Conservation (phyloP, 176 grass and related monocot species). For the Rhipidocladum racemiflorum region DNA sequence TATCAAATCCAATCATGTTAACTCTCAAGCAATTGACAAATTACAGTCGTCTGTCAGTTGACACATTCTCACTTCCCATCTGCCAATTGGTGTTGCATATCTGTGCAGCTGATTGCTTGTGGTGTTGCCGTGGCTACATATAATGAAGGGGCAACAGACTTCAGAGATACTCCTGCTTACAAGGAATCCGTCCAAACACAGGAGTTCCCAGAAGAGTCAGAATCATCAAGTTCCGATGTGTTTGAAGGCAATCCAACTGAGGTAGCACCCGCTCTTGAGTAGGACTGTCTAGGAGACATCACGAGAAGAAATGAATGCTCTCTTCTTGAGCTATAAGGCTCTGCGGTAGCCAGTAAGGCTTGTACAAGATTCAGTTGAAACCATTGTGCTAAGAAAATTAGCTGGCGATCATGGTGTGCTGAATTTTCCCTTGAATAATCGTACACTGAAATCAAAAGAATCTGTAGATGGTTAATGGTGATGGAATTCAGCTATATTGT, state of each 20-base stretch:
- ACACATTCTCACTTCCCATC: background rate
- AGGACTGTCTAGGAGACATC: constrained; percentile 12
- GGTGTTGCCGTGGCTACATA: constrained; percentile 85
- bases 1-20: constrained; percentile 1
- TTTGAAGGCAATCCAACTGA: constrained; percentile 97
- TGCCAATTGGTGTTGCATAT: background rate
- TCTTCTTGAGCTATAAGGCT: constrained; percentile 17
- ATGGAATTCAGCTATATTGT: background rate
- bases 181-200: constrained; percentile 69
- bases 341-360: background rate
- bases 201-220: constrained; percentile 84
- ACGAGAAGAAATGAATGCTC: background rate
- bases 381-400: constrained; percentile 29
- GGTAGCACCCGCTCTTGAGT: constrained; percentile 80
- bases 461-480: constrained; percentile 29
- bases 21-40: background rate
- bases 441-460: background rate
- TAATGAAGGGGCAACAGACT: constrained; percentile 87
- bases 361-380: constrained; percentile 27
- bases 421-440: constrained; percentile 25
- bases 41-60: background rate
- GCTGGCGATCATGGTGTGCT: background rate
- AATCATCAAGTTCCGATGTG: constrained; percentile 74
- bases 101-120: constrained; percentile 78
- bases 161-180: constrained; percentile 75